Evolutionary conservation across 768 basidiomycete species (phyloP), one percentile per base, ranked within the genome.

Genomic region (Russula griseocarnosa): DNA sequence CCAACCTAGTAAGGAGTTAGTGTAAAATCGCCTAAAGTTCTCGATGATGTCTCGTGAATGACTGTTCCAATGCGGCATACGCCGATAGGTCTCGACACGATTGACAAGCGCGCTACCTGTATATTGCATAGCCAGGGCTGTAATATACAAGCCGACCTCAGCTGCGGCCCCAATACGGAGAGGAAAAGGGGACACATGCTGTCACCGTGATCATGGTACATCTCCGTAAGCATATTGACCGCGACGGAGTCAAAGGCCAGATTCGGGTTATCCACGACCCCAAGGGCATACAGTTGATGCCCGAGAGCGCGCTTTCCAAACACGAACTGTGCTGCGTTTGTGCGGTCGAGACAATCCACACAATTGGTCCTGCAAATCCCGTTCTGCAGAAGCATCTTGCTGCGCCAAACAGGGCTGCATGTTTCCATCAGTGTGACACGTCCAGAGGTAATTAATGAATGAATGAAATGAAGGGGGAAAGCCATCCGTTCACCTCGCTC

Each of bases 161-260:
- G 36, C 36, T 38, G 28, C 32, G n/a, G 42, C 13, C 52, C 34
- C 18, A 24, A 60, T 16, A 11, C 32, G 67, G 44, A 22, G 5
- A 34, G 38, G 22, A 16, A 54, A 60, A 47, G 30, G 53, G 44
- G 46, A n/a, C 28, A 75, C 90, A 71, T 71, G 94, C 93, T 95
- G 71, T 97, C 94, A 1, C 94, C 94, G 69, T 97, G 94, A 73
- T 97, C 94, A 72, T 96, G 94, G 74, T 95, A 98, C 94, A 99
- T 98, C 76, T 97, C 94, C 4, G 94, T 98, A 69, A 99, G 72
- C 85, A 98, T 94, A 73, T 95, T 94, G 46, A 95, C 90, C 1
- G 93, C 94, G 73, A 96, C 95, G 11, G 90, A 93, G 70, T 96
- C 94, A 71, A 96, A 96, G 0, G 86, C 83, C 42, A 99, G 78